These are phyloP conservation scores for Lactarius psammicola DNA, from an alignment of 768 basidiomycete genomes.

Conservation along the genomic window DNA sequence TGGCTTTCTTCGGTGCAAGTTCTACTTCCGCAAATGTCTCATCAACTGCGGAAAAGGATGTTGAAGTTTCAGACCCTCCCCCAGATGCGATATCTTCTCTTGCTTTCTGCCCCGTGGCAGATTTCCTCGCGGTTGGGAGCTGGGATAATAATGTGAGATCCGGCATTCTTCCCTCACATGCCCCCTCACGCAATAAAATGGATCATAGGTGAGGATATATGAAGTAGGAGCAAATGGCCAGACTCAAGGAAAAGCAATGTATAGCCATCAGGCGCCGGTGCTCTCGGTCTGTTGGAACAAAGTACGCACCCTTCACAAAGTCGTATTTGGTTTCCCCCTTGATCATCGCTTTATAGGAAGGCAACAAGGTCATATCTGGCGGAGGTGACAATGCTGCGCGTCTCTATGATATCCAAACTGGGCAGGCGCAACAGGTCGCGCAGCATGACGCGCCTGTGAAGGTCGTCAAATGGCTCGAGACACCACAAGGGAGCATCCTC, in stretches of 20 bases:
- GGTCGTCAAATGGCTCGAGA: constrained; percentile 77
- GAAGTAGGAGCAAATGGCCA: constrained; percentile 80
- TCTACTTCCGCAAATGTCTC: constrained; percentile 38
- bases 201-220: constrained; percentile 79
- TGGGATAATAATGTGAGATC: constrained; percentile 85
- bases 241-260: constrained; percentile 87
- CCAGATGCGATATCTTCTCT: constrained; percentile 84
- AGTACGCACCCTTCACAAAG: constrained; percentile 42
- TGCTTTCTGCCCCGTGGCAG: constrained; percentile 79
- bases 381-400: constrained; percentile 96
- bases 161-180: constrained; percentile 8
- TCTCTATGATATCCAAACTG: constrained; percentile 87
- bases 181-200: neutral
- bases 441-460: constrained; percentile 90
- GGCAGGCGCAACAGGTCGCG: constrained; percentile 78
- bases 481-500: constrained; percentile 69
- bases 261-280: constrained; percentile 86
- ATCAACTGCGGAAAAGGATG: constrained; percentile 62
- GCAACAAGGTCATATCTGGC: constrained; percentile 86
- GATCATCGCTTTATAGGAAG: constrained; percentile 56
- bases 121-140: constrained; percentile 87
- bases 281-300: constrained; percentile 90
- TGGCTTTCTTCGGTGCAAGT: constrained; percentile 45
- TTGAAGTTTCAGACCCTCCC: constrained; percentile 79
- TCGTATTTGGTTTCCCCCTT: constrained; percentile 10